phyloP scores from a whole-genome alignment of 2,329 filamentous ascomycete genomes.

The Tympanopsis confertula region DNA sequence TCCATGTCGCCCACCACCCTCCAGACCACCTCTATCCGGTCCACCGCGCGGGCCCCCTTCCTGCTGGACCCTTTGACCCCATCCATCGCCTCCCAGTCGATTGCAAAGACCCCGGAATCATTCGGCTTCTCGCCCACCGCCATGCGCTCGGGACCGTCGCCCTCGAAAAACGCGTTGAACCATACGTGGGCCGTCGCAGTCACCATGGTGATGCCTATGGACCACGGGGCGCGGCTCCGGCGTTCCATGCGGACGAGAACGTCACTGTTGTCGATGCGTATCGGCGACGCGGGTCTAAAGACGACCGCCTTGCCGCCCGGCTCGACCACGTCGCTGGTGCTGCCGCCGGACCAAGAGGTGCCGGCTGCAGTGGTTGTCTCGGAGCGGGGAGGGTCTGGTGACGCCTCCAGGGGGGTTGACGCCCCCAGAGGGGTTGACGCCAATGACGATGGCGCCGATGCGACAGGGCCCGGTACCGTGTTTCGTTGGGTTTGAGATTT shows the following conservation, averaged over 20 bases:
- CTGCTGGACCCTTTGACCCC: slow-evolving; percentile 81
- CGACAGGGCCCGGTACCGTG: not conserved
- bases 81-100: slow-evolving; percentile 64
- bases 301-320: slow-evolving; percentile 63
- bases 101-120: slow-evolving; percentile 50
- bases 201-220: slow-evolving; percentile 76
- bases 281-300: slow-evolving; percentile 56
- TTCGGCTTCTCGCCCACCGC: slow-evolving; percentile 46
- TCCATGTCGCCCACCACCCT: slow-evolving; percentile 25
- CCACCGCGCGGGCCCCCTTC: slow-evolving; percentile 73
- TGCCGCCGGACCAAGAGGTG: slow-evolving; percentile 5
- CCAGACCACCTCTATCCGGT: slow-evolving; percentile 80
- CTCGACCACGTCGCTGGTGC: slow-evolving; percentile 24
- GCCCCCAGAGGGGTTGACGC: slow-evolving; percentile 3
- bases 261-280: slow-evolving; percentile 70
- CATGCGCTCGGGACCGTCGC: slow-evolving; percentile 51
- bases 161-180: slow-evolving; percentile 94
- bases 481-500: slow-evolving; percentile 2
- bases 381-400: not conserved
- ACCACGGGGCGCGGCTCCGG: slow-evolving; percentile 66
- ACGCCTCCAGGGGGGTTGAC: slow-evolving; percentile 7
- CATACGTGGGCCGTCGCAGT: slow-evolving; percentile 89
- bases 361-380: not conserved
- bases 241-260: slow-evolving; percentile 84
- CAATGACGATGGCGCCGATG: slow-evolving; percentile 8